phyloP scores from a whole-genome alignment of 768 basidiomycete species.

The Podaxis sp. region DNA sequence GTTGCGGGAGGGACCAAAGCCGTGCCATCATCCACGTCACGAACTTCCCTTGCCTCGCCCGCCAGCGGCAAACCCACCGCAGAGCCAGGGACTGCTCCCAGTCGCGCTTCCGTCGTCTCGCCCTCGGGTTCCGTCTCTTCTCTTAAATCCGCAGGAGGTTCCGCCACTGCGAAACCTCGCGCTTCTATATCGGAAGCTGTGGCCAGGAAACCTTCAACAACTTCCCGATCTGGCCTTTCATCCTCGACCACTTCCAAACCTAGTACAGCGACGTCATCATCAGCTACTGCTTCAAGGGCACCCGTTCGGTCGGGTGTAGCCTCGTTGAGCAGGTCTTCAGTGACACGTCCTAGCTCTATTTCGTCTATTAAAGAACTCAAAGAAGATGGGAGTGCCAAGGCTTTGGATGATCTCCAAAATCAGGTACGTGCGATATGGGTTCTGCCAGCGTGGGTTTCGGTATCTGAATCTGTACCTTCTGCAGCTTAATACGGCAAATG shows the following conservation, averaged over 20 bases:
- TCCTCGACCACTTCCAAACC: slow-evolving; percentile 34
- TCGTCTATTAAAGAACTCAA: slow-evolving; percentile 73
- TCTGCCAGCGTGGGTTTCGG: background rate
- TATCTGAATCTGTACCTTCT: background rate
- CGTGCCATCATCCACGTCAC: slow-evolving; percentile 30
- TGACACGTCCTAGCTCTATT: slow-evolving; percentile 41
- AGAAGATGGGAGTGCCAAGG: slow-evolving; percentile 48
- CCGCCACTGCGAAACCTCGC: slow-evolving; percentile 52
- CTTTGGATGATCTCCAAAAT: slow-evolving; percentile 52
- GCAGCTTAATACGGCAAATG: slow-evolving; percentile 60
- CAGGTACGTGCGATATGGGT: slow-evolving; percentile 41
- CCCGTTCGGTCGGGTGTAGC: slow-evolving; percentile 4
- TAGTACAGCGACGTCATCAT: slow-evolving; percentile 39
- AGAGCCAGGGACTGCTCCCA: slow-evolving; percentile 23
- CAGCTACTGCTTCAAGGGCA: slow-evolving; percentile 23
- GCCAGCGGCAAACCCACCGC: slow-evolving; percentile 34
- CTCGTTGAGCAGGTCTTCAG: slow-evolving; percentile 2
- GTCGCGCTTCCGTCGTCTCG: slow-evolving; percentile 53
- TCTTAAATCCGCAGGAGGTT: slow-evolving; percentile 38
- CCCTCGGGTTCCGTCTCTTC: slow-evolving; percentile 52
- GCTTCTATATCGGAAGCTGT: slow-evolving; percentile 63
- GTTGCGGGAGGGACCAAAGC: slow-evolving; percentile 41
- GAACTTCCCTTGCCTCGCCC: slow-evolving; percentile 39
- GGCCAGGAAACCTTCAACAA: slow-evolving; percentile 41
- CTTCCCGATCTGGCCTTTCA: slow-evolving; percentile 29